A percentile compares a stretch with the other conserved stretches of the same genome.
phyloP scores from a whole-genome alignment of 768 basidiomycete species.

The Lentinus tigrinus region DNA sequence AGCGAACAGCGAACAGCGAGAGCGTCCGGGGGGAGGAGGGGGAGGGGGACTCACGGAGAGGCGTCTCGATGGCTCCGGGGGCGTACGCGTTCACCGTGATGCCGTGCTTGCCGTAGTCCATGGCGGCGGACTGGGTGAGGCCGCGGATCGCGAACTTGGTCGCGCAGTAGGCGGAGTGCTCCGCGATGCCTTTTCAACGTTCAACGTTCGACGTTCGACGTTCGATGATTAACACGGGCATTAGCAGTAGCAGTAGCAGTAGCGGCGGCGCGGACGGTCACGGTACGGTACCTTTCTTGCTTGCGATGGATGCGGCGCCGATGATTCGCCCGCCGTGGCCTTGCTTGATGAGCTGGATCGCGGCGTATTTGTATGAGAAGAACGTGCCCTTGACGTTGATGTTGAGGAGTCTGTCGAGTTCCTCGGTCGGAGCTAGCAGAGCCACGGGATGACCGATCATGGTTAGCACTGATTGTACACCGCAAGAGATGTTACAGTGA shows the following conservation, averaged over 20 bases:
- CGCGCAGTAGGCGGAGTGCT: conserved; percentile 23
- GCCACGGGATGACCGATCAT: not conserved
- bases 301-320: conserved; percentile 30
- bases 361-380: conserved; percentile 42
- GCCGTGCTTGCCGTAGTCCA: conserved; percentile 23
- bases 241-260: no score
- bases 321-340: conserved; percentile 40
- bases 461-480: no score
- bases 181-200: conserved; percentile 9
- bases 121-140: conserved; percentile 27
- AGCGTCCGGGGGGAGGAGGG: no score
- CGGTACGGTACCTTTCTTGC: conserved; percentile 19
- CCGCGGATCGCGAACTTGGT: conserved; percentile 31
- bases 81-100: conserved; percentile 32
- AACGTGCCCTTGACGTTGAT: conserved; percentile 43
- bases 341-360: conserved; percentile 39
- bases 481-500: no score
- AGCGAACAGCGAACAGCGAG: no score
- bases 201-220: no score
- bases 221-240: no score
- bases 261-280: no score
- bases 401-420: conserved; percentile 32
- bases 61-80: conserved; percentile 27
- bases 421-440: conserved; percentile 26
- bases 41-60: conserved; percentile 20